These are phyloP conservation scores for Asparagopsis taxiformis DNA, from an alignment of 31 red algal species.

Conservation along the genomic window DNA sequence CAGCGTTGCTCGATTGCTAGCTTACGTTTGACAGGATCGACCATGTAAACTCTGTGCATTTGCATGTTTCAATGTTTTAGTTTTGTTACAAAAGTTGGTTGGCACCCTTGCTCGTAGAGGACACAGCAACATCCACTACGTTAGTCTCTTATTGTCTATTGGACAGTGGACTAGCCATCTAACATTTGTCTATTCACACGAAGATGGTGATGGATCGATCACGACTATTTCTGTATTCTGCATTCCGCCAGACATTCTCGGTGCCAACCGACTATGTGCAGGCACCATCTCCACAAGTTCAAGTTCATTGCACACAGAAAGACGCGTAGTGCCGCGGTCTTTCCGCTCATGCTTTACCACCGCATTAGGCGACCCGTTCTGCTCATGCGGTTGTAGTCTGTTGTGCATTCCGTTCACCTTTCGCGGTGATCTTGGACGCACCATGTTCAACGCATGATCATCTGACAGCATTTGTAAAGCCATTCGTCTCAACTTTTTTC, in stretches of 20 bases:
- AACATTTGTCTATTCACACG: slow-evolving; percentile 3
- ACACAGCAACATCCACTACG: too few species aligned
- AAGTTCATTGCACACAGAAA: neutral
- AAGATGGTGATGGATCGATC: neutral
- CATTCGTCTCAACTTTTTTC: slow-evolving; percentile 12
- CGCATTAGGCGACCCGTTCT: neutral
- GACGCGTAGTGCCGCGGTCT: neutral
- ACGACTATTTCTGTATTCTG: neutral
- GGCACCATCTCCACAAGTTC: neutral
- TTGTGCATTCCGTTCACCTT: neutral
- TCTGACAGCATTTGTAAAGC: neutral
- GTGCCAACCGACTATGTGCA: neutral
- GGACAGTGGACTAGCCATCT: too few species aligned
- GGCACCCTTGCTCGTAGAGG: too few species aligned
- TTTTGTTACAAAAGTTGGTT: too few species aligned
- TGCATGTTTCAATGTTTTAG: too few species aligned
- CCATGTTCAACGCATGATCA: neutral
- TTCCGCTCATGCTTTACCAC: neutral
- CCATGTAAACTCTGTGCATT: too few species aligned
- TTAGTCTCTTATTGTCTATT: too few species aligned
- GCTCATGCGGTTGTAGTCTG: neutral
- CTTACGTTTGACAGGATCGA: too few species aligned
- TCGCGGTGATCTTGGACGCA: neutral
- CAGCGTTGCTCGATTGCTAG: too few species aligned
- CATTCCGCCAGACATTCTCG: neutral